These are phyloP conservation scores for Crithidia brevicula DNA, from an alignment of 208 protist species.

Conservation along the genomic window DNA sequence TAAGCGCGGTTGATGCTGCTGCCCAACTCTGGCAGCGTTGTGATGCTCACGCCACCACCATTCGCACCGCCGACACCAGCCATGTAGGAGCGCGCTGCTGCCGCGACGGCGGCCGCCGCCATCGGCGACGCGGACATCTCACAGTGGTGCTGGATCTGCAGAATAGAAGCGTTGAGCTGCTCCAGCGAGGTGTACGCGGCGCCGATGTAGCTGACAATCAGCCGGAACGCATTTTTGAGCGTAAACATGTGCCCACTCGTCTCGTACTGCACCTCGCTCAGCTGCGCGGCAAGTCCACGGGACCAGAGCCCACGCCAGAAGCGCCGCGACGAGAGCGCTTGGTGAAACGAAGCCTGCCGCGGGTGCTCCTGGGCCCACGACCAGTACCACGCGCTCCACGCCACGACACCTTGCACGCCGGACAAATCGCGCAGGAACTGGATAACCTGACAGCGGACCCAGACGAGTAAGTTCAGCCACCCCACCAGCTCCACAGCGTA, in stretches of 20 bases:
- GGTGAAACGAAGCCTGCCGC: constrained; percentile 45
- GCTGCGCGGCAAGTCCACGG: constrained; percentile 20
- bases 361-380: constrained; percentile 67
- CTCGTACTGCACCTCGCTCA: constrained; percentile 30
- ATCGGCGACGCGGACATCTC: constrained; percentile 35
- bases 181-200: constrained; percentile 50
- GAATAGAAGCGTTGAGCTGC: constrained; percentile 47
- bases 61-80: not conserved
- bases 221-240: constrained; percentile 50
- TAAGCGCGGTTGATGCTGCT: constrained; percentile 3
- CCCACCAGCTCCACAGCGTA: constrained; percentile 44
- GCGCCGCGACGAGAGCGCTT: constrained; percentile 36
- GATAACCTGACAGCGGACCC: constrained; percentile 53
- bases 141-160: constrained; percentile 37
- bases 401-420: constrained; percentile 51
- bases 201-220: constrained; percentile 64
- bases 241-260: constrained; percentile 50
- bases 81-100: not conserved
- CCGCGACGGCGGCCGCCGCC: constrained; percentile 29
- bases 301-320: constrained; percentile 49
- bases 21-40: constrained; percentile 8
- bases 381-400: constrained; percentile 77
- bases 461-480: constrained; percentile 67
- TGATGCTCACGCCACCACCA: constrained; percentile 1
- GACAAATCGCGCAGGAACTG: constrained; percentile 61